Evolutionary conservation across 2,329 filamentous ascomycete species (phyloP).

Genomic region (Paracoccidioides brasiliensis): DNA sequence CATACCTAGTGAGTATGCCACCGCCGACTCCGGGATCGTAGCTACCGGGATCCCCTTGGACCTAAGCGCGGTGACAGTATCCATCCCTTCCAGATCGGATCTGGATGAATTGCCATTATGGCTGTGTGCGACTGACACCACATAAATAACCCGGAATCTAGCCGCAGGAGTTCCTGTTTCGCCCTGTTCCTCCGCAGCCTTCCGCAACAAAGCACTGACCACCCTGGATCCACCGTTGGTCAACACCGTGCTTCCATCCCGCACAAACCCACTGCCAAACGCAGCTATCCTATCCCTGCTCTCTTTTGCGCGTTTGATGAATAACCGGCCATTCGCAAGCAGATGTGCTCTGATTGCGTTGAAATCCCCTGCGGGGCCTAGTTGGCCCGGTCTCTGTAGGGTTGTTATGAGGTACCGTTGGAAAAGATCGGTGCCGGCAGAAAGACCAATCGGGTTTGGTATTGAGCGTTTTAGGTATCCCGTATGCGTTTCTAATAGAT

Average conservation of each 20-base stretch:
- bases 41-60: constrained; percentile 68
- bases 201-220: constrained; percentile 61
- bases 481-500: constrained; percentile 66
- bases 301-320: constrained; percentile 75
- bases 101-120: constrained; percentile 15
- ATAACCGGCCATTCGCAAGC: constrained; percentile 71
- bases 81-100: constrained; percentile 48
- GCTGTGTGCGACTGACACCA: constrained; percentile 34
- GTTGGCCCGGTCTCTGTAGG: constrained; percentile 41
- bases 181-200: constrained; percentile 54
- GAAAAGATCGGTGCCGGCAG: constrained; percentile 90
- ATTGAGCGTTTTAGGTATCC: constrained; percentile 63
- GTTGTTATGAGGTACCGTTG: constrained; percentile 80
- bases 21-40: constrained; percentile 60
- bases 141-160: constrained; percentile 74
- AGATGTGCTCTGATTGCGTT: constrained; percentile 72
- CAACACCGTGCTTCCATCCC: constrained; percentile 67
- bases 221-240: constrained; percentile 82
- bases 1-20: constrained; percentile 65
- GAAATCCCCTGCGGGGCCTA: constrained; percentile 53
- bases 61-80: constrained; percentile 58
- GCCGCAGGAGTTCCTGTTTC: constrained; percentile 42
- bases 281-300: constrained; percentile 71
- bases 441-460: constrained; percentile 79
- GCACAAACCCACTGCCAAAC: constrained; percentile 64